Percentiles rank a stretch among this genome's conserved stretches.
Conservation (phyloP, 139 green algal species). For the Spirogloea muscicola region DNA sequence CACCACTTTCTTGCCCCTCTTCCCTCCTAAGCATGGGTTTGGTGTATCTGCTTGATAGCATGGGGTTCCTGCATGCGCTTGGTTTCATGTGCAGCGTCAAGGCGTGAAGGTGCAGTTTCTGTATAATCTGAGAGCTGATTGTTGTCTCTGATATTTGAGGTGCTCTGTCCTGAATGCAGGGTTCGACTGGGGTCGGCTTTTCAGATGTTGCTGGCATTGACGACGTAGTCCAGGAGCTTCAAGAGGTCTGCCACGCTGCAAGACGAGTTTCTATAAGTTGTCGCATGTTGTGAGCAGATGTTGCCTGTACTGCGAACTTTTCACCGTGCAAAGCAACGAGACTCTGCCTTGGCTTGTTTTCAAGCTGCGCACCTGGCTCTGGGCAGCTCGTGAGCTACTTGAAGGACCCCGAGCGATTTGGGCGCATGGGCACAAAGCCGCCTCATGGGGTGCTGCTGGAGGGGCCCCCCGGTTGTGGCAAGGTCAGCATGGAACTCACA, state of each 20-base stretch:
- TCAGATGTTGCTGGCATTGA: slow-evolving; percentile 89
- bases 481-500: too few relatives aligned
- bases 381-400: slow-evolving; percentile 66
- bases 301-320: neutral
- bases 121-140: neutral
- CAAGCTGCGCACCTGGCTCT: neutral
- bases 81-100: too few relatives aligned
- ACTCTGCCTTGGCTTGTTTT: slow-evolving; percentile 53
- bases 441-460: slow-evolving; percentile 96
- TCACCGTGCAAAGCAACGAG: neutral
- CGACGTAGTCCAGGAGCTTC: slow-evolving; percentile 71
- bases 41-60: too few relatives aligned
- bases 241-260: too few relatives aligned
- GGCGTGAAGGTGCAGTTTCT: too few relatives aligned
- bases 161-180: slow-evolving; percentile 14
- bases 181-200: slow-evolving; percentile 69
- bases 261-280: too few relatives aligned
- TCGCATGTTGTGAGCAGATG: neutral
- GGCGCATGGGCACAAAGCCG: slow-evolving; percentile 71
- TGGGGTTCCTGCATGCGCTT: too few relatives aligned
- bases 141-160: neutral
- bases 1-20: too few relatives aligned
- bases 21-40: too few relatives aligned
- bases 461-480: slow-evolving; percentile 82
- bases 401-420: slow-evolving; percentile 79